phyloP scores from a whole-genome alignment of 768 basidiomycete species.

The Cyclocybe cylindracea region DNA sequence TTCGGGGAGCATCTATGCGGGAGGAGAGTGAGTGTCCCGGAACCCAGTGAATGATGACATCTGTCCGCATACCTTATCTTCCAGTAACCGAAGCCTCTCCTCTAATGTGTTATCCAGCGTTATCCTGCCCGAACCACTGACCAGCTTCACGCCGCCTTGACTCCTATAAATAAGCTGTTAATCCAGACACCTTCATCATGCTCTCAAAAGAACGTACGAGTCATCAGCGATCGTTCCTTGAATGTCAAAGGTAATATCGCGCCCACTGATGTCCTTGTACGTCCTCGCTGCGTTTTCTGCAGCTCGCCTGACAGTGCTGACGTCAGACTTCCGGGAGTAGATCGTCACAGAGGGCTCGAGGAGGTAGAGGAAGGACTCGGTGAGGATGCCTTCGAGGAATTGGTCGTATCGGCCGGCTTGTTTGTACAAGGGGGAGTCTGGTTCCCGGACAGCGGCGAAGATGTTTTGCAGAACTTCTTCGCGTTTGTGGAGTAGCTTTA shows the following conservation, averaged over 20 bases:
- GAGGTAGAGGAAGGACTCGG: conserved; percentile 83
- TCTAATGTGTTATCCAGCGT: conserved; percentile 94
- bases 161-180: conserved; percentile 34
- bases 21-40: not conserved
- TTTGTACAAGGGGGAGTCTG: conserved; percentile 61
- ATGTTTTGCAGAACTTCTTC: conserved; percentile 92
- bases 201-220: conserved; percentile 43
- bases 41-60: not conserved
- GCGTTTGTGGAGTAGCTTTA: conserved; percentile 84
- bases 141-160: conserved; percentile 83
- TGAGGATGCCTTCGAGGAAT: conserved; percentile 81
- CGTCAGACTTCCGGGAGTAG: conserved; percentile 68
- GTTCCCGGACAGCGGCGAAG: conserved; percentile 70
- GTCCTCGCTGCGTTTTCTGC: conserved; percentile 59
- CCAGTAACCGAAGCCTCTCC: conserved; percentile 84
- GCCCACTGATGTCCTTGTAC: conserved; percentile 82
- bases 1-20: conserved; percentile 87
- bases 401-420: conserved; percentile 73
- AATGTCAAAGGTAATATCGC: conserved; percentile 57
- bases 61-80: conserved; percentile 70
- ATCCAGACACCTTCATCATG: not conserved
- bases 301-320: conserved; percentile 59
- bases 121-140: conserved; percentile 74
- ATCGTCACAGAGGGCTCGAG: conserved; percentile 76
- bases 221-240: conserved; percentile 67